Percentiles rank a stretch among this genome's conserved stretches.
These are phyloP conservation scores for Sclerotinia sclerotiorum DNA, from an alignment of 2,329 filamentous ascomycete genomes.

Conservation along the genomic window DNA sequence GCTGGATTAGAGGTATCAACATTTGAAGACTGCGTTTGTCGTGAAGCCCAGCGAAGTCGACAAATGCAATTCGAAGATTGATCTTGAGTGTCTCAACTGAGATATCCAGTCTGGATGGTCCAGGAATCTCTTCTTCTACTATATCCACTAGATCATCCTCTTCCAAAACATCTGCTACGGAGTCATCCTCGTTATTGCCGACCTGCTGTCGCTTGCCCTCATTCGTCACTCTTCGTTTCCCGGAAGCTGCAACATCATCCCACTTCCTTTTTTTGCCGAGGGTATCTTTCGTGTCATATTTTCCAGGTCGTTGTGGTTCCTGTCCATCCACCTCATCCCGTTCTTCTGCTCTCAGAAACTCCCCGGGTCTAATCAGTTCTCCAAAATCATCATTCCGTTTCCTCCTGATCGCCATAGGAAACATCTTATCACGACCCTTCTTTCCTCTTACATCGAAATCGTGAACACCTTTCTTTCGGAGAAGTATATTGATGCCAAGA, in stretches of 20 bases:
- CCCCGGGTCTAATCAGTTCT: conserved; percentile 88
- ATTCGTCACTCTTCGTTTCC: conserved; percentile 44
- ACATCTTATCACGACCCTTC: conserved; percentile 88
- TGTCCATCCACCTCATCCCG: conserved; percentile 72
- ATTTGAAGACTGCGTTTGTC: conserved; percentile 93
- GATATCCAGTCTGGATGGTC: conserved; percentile 74
- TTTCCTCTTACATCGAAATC: conserved; percentile 92
- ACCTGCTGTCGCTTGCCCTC: conserved; percentile 60
- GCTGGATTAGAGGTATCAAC: conserved; percentile 89
- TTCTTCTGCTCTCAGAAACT: conserved; percentile 91
- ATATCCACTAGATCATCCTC: conserved; percentile 63
- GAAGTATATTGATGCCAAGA: conserved; percentile 83
- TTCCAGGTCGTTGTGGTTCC: conserved; percentile 54
- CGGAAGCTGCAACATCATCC: conserved; percentile 64
- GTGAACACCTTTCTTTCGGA: conserved; percentile 86
- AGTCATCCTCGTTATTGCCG: conserved; percentile 37
- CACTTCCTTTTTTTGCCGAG: conserved; percentile 93
- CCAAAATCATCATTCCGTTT: conserved; percentile 88
- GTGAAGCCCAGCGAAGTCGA: conserved; percentile 90
- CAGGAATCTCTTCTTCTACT: conserved; percentile 52
- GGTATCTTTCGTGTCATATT: conserved; percentile 55
- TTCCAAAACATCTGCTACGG: conserved; percentile 45
- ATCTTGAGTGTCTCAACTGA: conserved; percentile 63
- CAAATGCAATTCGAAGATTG: conserved; percentile 75
- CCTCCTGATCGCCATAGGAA: conserved; percentile 78